phyloP scores from a whole-genome alignment of 345 rosid genomes.

The Leavenworthia alabamica region DNA sequence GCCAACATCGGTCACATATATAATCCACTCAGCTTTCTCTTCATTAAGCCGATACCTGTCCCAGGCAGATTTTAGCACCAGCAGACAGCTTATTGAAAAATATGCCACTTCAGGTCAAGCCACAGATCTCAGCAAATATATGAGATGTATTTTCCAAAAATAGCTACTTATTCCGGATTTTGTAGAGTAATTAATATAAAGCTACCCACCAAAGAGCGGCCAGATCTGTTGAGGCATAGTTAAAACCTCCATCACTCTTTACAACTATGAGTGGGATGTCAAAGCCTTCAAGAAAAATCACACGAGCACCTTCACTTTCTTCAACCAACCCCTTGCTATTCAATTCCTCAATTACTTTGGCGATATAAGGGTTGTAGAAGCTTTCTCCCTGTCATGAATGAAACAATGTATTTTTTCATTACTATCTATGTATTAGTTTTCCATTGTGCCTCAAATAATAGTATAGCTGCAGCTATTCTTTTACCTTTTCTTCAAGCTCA shows the following conservation, averaged over 20 bases:
- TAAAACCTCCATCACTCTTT: conserved; percentile 95
- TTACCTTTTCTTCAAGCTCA: conserved; percentile 83
- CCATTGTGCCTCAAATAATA: background rate
- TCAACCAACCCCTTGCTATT: conserved; percentile 57
- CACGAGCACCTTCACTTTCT: conserved; percentile 94
- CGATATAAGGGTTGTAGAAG: conserved; percentile 81
- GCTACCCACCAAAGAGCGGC: conserved; percentile 81
- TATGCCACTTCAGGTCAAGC: conserved; percentile 1
- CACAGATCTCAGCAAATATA: conserved; percentile 4
- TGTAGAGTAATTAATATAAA: background rate
- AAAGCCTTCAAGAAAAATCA: conserved; percentile 65
- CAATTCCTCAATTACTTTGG: conserved; percentile 49
- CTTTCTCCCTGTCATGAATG: conserved; percentile 76
- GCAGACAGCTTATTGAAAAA: conserved; percentile 4
- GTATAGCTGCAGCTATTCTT: background rate
- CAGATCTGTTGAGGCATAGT: conserved; percentile 92
- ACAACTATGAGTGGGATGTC: conserved; percentile 89
- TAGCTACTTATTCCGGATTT: background rate
- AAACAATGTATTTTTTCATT: conserved; percentile 10
- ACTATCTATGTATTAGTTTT: background rate
- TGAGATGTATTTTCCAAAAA: background rate
- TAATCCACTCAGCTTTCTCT: conserved; percentile 95
- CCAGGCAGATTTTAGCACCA: conserved; percentile 3
- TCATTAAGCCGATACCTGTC: conserved; percentile 85
- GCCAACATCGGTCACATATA: conserved; percentile 95